These are phyloP conservation scores for Lichina pygmaea DNA, from an alignment of 495 filamentous ascomycete genomes.

Conservation along the genomic window DNA sequence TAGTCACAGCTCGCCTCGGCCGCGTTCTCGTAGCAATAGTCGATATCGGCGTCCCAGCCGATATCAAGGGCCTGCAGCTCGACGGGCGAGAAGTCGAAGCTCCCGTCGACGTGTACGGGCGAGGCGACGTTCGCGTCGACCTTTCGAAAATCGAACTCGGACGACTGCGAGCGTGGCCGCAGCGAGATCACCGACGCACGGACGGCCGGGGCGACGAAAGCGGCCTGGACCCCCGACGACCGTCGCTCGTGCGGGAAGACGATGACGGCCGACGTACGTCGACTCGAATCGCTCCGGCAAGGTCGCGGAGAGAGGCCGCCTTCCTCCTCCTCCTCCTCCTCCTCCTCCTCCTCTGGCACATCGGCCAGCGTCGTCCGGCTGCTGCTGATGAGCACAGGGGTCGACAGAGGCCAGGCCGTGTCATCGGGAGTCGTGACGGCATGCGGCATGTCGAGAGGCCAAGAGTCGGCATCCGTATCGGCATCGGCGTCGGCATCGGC, in stretches of 20 bases:
- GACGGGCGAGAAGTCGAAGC: background rate
- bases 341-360: slow-evolving; percentile 41
- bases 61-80: slow-evolving; percentile 17
- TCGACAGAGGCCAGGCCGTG: slow-evolving; percentile 18
- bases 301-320: background rate
- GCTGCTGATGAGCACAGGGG: slow-evolving; percentile 9
- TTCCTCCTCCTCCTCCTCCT: background rate
- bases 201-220: background rate
- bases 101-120: background rate
- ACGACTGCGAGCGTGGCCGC: background rate
- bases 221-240: background rate
- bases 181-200: background rate
- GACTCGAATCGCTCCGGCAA: slow-evolving; percentile 1
- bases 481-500: background rate
- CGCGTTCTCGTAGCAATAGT: slow-evolving; percentile 79
- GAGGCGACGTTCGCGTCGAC: background rate
- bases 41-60: slow-evolving; percentile 83
- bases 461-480: background rate
- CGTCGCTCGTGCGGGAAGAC: background rate
- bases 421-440: slow-evolving; percentile 22
- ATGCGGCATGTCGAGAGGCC: slow-evolving; percentile 7
- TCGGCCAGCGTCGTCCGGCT: slow-evolving; percentile 25
- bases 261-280: background rate
- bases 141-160: background rate
- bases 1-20: slow-evolving; percentile 79